A percentile compares a stretch with the other conserved stretches of the same genome.
Evolutionary conservation across 2,329 filamentous ascomycete species (phyloP).

Genomic region (Westerdykella sp.): DNA sequence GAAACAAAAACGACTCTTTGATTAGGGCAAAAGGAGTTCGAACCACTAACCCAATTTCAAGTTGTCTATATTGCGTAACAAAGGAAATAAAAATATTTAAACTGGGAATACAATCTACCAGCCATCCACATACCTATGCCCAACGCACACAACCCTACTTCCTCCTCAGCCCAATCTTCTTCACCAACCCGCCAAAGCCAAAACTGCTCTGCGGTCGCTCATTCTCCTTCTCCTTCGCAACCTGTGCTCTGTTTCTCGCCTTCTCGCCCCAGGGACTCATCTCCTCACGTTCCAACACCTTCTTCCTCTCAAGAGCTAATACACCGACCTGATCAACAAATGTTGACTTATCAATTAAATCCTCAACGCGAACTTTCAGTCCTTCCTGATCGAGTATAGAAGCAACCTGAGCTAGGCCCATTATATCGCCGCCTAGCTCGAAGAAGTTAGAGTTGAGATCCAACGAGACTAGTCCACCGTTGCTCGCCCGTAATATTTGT

Average conservation of each 20-base stretch:
- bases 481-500: conserved; percentile 25
- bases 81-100: no score
- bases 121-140: no score
- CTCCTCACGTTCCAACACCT: conserved; percentile 23
- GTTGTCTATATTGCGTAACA: no score
- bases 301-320: conserved; percentile 20
- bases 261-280: conserved; percentile 29
- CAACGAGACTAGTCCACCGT: conserved; percentile 13
- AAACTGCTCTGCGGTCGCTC: conserved; percentile 16
- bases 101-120: no score
- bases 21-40: no score
- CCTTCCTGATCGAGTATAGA: conserved; percentile 25
- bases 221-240: conserved; percentile 1
- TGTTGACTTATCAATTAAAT: conserved; percentile 25
- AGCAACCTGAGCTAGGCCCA: conserved; percentile 28
- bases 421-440: conserved; percentile 30
- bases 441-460: conserved; percentile 29
- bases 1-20: no score
- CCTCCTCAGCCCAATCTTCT: conserved; percentile 16
- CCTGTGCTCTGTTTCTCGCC: conserved; percentile 11
- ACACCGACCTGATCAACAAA: conserved; percentile 27
- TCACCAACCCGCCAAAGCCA: conserved; percentile 5
- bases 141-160: conserved; percentile 1
- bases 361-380: conserved; percentile 24
- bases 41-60: no score